Evolutionary conservation across 2,329 filamentous ascomycete genomes (phyloP).

Genomic region (Diplodia corticola): DNA sequence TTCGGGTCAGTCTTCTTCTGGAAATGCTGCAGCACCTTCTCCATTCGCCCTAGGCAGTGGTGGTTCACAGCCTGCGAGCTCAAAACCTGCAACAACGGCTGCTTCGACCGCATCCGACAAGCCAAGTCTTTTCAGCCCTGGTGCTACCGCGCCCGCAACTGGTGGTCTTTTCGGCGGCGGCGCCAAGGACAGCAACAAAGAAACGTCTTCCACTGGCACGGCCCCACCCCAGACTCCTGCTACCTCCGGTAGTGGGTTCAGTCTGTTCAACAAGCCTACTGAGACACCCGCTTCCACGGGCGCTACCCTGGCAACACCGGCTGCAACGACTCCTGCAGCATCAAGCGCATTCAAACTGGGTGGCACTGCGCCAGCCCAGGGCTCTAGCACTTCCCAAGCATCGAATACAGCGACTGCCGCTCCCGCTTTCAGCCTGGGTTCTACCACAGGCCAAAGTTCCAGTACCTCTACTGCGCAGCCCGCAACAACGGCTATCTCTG

Average conservation of each 20-base stretch:
- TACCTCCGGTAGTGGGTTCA: constrained; percentile 2
- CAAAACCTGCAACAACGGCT: background rate
- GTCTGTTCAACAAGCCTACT: constrained; percentile 13
- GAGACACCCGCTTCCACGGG: constrained; percentile 12
- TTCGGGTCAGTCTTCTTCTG: constrained; percentile 10
- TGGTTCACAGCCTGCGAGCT: background rate
- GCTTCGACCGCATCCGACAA: background rate
- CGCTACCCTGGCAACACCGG: background rate
- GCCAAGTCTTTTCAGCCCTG: constrained; percentile 20
- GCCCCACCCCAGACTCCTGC: constrained; percentile 26
- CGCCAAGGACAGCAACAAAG: constrained; percentile 17
- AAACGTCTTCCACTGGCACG: constrained; percentile 29
- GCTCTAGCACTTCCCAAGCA: constrained; percentile 8
- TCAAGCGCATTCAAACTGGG: constrained; percentile 2
- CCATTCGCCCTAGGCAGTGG: constrained; percentile 3
- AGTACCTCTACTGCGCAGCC: constrained; percentile 3
- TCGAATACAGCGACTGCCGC: constrained; percentile 13
- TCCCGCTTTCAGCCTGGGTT: constrained; percentile 20
- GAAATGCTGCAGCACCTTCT: constrained; percentile 8
- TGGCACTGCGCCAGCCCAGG: background rate
- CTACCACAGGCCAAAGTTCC: constrained; percentile 6
- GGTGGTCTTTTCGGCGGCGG: constrained; percentile 25
- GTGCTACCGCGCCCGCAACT: background rate
- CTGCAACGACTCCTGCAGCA: constrained; percentile 2
- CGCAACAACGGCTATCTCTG: constrained; percentile 19